phyloP scores from a whole-genome alignment of 1,284 basidiomycete genomes.

The Cryptococcus maquisensis region DNA sequence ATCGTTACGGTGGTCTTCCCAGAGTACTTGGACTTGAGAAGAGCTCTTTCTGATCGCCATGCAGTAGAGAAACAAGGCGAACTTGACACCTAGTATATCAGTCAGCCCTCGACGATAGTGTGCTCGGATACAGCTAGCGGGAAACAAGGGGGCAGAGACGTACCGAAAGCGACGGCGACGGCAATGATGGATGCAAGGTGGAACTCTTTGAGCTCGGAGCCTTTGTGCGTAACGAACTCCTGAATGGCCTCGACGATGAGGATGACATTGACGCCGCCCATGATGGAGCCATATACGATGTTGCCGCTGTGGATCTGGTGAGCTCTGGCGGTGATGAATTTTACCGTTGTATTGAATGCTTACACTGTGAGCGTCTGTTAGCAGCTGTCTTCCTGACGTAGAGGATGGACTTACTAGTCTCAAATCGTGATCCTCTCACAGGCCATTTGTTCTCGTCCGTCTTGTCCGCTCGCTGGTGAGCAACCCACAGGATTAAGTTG shows the following conservation, averaged over 20 bases:
- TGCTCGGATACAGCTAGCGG: neutral
- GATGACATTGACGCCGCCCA: conserved; percentile 41
- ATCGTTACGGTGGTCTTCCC: conserved; percentile 93
- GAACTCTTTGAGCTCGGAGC: conserved; percentile 61
- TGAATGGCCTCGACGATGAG: conserved; percentile 66
- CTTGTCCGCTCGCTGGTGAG: conserved; percentile 68
- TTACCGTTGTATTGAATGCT: conserved; percentile 5
- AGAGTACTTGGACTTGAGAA: conserved; percentile 86
- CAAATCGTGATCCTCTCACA: conserved; percentile 80
- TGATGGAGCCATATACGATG: conserved; percentile 63
- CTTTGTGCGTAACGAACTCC: conserved; percentile 60
- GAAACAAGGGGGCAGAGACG: neutral
- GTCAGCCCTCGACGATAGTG: neutral
- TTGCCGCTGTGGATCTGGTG: conserved; percentile 20
- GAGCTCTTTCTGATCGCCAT: conserved; percentile 69
- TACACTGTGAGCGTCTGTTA: conserved; percentile 9
- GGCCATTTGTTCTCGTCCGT: conserved; percentile 86
- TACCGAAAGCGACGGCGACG: conserved; percentile 75
- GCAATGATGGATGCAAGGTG: conserved; percentile 77
- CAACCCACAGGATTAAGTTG: conserved; percentile 76
- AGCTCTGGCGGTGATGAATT: neutral
- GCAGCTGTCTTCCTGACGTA: neutral
- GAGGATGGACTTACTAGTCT: conserved; percentile 60
- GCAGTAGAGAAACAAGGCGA: conserved; percentile 82
- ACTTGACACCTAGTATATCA: conserved; percentile 64